Evolutionary conservation across 1,139 yeast species (phyloP).

Genomic region (Starmera stellimalicola): DNA sequence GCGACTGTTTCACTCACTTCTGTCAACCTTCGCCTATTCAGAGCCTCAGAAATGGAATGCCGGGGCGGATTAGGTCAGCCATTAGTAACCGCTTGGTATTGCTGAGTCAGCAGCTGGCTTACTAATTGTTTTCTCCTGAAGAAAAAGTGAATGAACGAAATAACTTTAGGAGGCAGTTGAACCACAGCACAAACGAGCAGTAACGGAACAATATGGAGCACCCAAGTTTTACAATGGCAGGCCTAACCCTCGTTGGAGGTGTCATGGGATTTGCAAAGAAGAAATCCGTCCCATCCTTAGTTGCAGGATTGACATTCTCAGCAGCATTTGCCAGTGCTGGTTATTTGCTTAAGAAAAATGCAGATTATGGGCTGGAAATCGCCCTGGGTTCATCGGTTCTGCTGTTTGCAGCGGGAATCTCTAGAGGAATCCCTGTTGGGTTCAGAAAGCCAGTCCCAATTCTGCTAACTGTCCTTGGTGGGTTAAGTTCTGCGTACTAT

Average conservation of each 20-base stretch:
- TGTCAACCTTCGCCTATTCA: neutral
- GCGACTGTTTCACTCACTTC: too few relatives aligned
- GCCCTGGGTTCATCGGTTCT: conserved; percentile 67
- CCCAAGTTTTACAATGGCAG: conserved; percentile 69
- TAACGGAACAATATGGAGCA: conserved; percentile 43
- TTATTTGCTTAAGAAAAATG: conserved; percentile 60
- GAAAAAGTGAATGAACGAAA: too few relatives aligned
- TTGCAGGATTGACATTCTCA: conserved; percentile 69
- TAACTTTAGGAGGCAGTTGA: too few relatives aligned
- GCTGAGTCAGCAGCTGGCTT: too few relatives aligned
- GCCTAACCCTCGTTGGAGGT: conserved; percentile 70
- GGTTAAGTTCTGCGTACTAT: conserved; percentile 59
- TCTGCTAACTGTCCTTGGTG: conserved; percentile 54
- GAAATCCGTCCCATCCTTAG: conserved; percentile 69
- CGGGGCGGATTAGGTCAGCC: too few relatives aligned
- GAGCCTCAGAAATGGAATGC: too few relatives aligned
- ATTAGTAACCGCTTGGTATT: too few relatives aligned
- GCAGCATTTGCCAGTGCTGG: conserved; percentile 70
- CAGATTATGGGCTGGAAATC: conserved; percentile 71
- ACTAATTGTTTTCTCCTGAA: too few relatives aligned
- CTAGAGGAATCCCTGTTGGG: conserved; percentile 49
- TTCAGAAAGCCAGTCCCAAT: conserved; percentile 75
- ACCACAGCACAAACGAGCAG: too few relatives aligned
- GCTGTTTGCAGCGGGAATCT: conserved; percentile 58
- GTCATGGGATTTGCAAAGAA: conserved; percentile 62